phyloP scores from a whole-genome alignment of 768 basidiomycete genomes.

The Leccinum olivaceopallidum region DNA sequence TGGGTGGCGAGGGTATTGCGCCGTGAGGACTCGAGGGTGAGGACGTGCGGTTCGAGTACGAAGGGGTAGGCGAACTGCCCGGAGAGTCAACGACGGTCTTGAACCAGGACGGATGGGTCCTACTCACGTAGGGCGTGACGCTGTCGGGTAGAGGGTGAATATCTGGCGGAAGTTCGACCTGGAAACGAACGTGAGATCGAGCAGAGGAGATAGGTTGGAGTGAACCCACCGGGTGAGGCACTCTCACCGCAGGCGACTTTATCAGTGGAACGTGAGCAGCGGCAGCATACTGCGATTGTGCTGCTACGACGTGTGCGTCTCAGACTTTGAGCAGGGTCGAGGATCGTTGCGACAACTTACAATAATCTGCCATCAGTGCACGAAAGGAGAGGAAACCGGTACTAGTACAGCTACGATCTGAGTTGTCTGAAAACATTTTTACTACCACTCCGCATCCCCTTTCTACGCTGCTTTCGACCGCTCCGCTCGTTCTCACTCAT shows the following conservation, averaged over 20 bases:
- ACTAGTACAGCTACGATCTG: constrained; percentile 15
- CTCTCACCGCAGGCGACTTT: constrained; percentile 87
- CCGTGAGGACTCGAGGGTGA: constrained; percentile 74
- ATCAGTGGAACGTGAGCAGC: constrained; percentile 81
- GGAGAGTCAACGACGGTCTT: constrained; percentile 1
- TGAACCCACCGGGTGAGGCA: constrained; percentile 70
- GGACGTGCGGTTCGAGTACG: constrained; percentile 84
- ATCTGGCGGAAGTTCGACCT: constrained; percentile 88
- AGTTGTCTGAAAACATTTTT: constrained; percentile 71
- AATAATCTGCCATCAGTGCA: constrained; percentile 20
- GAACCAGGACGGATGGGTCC: neutral
- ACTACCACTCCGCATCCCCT: constrained; percentile 84
- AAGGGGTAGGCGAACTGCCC: constrained; percentile 94
- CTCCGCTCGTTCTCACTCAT: constrained; percentile 66
- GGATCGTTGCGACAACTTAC: constrained; percentile 15
- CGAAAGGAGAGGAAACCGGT: neutral
- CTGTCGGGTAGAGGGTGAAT: constrained; percentile 94
- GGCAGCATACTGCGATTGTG: constrained; percentile 73
- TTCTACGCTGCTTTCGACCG: constrained; percentile 79
- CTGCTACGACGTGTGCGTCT: constrained; percentile 9
- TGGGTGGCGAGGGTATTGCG: constrained; percentile 65
- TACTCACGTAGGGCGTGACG: constrained; percentile 80
- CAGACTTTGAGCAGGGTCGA: neutral
- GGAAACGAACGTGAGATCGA: constrained; percentile 2
- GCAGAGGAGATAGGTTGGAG: neutral